Evolutionary conservation across 176 grass and related monocot genomes (phyloP).

Genomic region (Olyra latifolia): DNA sequence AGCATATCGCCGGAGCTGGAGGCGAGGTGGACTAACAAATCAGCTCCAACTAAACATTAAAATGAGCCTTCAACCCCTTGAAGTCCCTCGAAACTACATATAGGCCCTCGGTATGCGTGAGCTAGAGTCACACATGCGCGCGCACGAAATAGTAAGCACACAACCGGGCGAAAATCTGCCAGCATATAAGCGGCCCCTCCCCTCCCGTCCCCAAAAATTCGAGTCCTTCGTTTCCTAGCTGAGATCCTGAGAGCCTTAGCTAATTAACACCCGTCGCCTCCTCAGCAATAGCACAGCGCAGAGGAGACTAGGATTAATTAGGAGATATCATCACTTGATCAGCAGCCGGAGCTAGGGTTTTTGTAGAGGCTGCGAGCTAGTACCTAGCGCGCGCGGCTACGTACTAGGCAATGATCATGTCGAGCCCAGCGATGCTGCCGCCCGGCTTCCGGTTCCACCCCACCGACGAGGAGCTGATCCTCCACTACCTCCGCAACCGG

Average conservation of each 20-base stretch:
- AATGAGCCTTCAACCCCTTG: too few relatives aligned
- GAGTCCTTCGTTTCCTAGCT: constrained; percentile 26
- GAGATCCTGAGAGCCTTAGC: not conserved
- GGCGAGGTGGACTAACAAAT: too few relatives aligned
- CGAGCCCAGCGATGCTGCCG: constrained; percentile 70
- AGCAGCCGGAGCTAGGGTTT: not conserved
- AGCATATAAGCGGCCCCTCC: constrained; percentile 55
- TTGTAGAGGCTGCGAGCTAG: not conserved
- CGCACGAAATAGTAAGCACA: not conserved
- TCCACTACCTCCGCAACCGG: constrained; percentile 88
- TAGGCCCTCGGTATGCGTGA: not conserved
- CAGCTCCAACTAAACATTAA: too few relatives aligned
- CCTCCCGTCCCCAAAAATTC: constrained; percentile 70
- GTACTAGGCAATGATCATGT: constrained; percentile 34
- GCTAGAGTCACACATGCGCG: not conserved
- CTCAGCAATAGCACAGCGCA: not conserved
- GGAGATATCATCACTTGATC: not conserved
- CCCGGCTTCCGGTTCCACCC: constrained; percentile 98
- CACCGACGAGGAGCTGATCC: constrained; percentile 94
- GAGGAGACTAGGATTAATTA: not conserved
- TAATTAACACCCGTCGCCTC: not conserved
- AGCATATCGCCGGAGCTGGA: too few relatives aligned
- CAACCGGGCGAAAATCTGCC: constrained; percentile 46
- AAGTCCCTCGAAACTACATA: constrained; percentile 7
- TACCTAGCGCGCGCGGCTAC: not conserved